phyloP scores from a whole-genome alignment of 164 flowering plant genomes.

The Santalum album region DNA sequence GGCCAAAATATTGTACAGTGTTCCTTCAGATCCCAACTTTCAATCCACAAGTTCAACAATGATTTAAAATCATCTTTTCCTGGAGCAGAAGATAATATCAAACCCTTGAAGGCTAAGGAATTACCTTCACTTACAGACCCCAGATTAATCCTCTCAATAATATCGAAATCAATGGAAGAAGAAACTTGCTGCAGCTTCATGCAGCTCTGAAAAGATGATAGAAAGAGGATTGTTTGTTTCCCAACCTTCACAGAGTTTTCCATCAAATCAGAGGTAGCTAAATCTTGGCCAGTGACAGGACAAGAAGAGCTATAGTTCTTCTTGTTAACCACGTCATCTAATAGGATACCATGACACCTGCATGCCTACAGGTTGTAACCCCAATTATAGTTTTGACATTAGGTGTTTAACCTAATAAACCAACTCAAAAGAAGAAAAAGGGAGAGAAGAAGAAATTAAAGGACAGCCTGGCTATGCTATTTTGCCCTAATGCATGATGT shows the following conservation, averaged over 20 bases:
- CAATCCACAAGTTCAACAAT: neutral
- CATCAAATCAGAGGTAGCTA: conserved; percentile 33
- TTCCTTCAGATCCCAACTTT: neutral
- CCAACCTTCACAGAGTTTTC: conserved; percentile 62
- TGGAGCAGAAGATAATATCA: neutral
- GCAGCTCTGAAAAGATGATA: conserved; percentile 46
- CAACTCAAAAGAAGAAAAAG: no score
- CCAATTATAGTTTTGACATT: neutral
- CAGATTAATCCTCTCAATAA: conserved; percentile 62
- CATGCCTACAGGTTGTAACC: conserved; percentile 36
- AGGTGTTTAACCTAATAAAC: neutral
- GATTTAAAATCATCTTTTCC: neutral
- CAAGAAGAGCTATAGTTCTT: conserved; percentile 24
- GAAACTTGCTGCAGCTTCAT: conserved; percentile 32
- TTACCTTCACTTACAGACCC: conserved; percentile 74
- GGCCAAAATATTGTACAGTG: no score
- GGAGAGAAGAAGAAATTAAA: no score
- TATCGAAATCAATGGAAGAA: conserved; percentile 45
- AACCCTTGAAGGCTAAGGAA: neutral
- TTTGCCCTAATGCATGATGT: no score
- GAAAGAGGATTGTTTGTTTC: conserved; percentile 44
- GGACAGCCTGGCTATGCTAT: no score
- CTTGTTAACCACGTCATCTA: conserved; percentile 22
- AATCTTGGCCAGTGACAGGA: conserved; percentile 37
- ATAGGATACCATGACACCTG: conserved; percentile 67